Base-by-base conservation (phyloP, 441 rosid genomes). In the Corymbia calophylla region DNA sequence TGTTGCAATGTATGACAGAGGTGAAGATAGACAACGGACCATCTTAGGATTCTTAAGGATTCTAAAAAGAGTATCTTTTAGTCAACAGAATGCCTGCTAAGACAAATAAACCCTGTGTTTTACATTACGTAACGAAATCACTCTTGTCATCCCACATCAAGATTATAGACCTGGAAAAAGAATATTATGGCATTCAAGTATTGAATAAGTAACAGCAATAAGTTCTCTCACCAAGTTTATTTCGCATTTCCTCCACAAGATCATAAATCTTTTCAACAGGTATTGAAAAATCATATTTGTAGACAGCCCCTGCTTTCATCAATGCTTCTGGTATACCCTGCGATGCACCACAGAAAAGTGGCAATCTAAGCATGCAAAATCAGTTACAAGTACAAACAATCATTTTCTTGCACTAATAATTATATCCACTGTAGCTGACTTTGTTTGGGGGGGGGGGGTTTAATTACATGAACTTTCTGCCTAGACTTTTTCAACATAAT, bases 321-420 rank as follows among this genome's bases (percentile, higher is more conserved):
- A 98, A 94, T 86, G 99, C 97, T 92, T 96, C 99, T 91, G 99
- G 94, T 88, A 97, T 68, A 89, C 99, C 99, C 99, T 98, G 94
- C 66, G 62, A 87, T 53, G 48, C 87, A 89, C 31, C 87, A 89
- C 13, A 85, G 87, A 85, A 21, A 85, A 39, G 84, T 39, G 51
- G 51, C 51, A 39, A 73, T 44, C 29, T 73, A 25, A 73, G 51
- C 84, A 73, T 23, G 84, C 51, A 73, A 73, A 21, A 73, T 73
- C 82, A 73, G 51, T 39, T 39, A 13, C 49, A 21, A 73, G 49
- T 25, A 73, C 14, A 23, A 39, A 73, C 49, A 73, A 73, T 73
- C 82, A 73, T 73, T 51, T 73, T 73, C 82, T 73, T 73, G n/a
- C 51, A 73, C 29, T 23, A 49, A 39, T 39, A 73, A 73, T 39